A percentile compares a stretch with the other conserved stretches of the same genome.
Conservation (phyloP, 148 eudicot species). For the Nyssa sinensis region DNA sequence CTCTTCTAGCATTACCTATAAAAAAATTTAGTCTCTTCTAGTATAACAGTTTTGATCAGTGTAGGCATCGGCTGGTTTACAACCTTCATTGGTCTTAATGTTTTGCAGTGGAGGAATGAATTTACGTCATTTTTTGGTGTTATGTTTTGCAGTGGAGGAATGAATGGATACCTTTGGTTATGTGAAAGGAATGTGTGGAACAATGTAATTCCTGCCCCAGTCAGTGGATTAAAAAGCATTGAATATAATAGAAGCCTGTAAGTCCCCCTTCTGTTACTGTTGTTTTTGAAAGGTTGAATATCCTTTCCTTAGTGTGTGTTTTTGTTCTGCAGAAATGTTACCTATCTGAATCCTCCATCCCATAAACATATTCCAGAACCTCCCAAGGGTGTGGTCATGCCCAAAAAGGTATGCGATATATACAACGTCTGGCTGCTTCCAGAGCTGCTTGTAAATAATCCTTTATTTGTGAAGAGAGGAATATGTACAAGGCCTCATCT, state of each 20-base stretch:
- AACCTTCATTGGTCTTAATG: background rate
- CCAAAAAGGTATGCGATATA: slow-evolving; percentile 58
- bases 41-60: background rate
- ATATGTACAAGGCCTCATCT: background rate
- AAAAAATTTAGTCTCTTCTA: background rate
- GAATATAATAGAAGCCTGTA: slow-evolving; percentile 64
- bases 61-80: background rate
- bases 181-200: slow-evolving; percentile 71
- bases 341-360: slow-evolving; percentile 67
- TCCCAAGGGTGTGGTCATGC: slow-evolving; percentile 70
- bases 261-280: slow-evolving; percentile 25
- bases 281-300: background rate
- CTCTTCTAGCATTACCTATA: background rate
- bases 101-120: slow-evolving; percentile 84
- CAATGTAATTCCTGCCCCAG: slow-evolving; percentile 54
- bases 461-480: background rate
- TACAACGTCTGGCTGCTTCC: slow-evolving; percentile 2
- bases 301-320: background rate
- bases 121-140: too few relatives aligned
- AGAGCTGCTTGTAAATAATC: slow-evolving; percentile 6
- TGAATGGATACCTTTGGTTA: slow-evolving; percentile 91
- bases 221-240: slow-evolving; percentile 62
- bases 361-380: slow-evolving; percentile 73
- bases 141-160: slow-evolving; percentile 73
- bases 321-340: slow-evolving; percentile 59